A percentile compares a stretch with the other conserved stretches of the same genome.
These are phyloP conservation scores for Vitis hybrid DNA, from an alignment of 177 flowering plant species.

Conservation along the genomic window DNA sequence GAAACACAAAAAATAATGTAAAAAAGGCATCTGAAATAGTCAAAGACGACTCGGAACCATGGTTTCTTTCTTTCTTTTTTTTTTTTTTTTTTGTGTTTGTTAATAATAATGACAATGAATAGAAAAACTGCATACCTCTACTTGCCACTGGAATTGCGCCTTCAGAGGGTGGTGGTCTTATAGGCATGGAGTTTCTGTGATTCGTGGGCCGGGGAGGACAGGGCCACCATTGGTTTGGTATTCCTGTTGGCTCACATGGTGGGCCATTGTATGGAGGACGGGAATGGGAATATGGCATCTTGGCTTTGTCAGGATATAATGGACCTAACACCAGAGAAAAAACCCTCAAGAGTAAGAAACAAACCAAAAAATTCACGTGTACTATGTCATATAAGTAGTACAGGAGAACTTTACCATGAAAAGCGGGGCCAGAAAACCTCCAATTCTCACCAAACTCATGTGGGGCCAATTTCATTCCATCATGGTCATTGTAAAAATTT, in stretches of 20 bases:
- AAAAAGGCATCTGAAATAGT: neutral
- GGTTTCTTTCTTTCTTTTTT: no score
- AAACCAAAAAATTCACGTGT: constrained; percentile 3
- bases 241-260: constrained; percentile 44
- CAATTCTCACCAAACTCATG: constrained; percentile 51
- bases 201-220: constrained; percentile 52
- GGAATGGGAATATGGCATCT: constrained; percentile 25
- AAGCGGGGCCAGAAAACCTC: constrained; percentile 45
- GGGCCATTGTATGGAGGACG: constrained; percentile 44
- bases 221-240: constrained; percentile 48
- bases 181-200: constrained; percentile 46
- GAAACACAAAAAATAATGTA: constrained; percentile 28
- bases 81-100: no score
- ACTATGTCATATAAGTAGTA: neutral
- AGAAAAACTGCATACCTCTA: constrained; percentile 25
- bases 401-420: constrained; percentile 42
- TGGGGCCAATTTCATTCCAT: constrained; percentile 43
- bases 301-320: constrained; percentile 36
- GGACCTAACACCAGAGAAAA: constrained; percentile 30
- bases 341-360: neutral
- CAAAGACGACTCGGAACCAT: accelerated
- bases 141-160: constrained; percentile 35
- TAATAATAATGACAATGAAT: neutral
- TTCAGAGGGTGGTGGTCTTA: constrained; percentile 49
- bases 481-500: constrained; percentile 44